Conservation (phyloP, 2,329 filamentous ascomycete genomes). For the Trichoderma sp. region DNA sequence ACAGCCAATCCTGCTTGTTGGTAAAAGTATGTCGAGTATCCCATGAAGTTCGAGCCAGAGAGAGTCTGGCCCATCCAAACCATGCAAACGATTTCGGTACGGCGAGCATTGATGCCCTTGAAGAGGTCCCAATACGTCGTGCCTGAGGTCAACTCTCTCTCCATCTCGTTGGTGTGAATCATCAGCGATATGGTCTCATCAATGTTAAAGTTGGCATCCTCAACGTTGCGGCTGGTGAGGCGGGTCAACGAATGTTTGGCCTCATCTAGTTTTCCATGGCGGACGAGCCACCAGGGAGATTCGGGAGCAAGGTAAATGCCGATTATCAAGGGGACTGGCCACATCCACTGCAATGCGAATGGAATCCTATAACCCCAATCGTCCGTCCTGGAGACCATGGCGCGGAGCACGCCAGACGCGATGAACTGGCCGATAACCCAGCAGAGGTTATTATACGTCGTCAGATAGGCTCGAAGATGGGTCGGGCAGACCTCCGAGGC, state of each 20-base stretch:
- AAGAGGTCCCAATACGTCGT: constrained; percentile 51
- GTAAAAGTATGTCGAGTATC: constrained; percentile 59
- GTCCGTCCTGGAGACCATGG: constrained; percentile 39
- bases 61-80: constrained; percentile 46
- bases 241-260: constrained; percentile 42
- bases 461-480: constrained; percentile 51
- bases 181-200: constrained; percentile 53
- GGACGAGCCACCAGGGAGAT: constrained; percentile 53
- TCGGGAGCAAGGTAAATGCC: constrained; percentile 49
- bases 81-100: constrained; percentile 49
- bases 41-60: constrained; percentile 49
- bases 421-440: constrained; percentile 53
- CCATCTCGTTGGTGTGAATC: constrained; percentile 52
- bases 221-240: constrained; percentile 42
- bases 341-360: constrained; percentile 53
- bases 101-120: constrained; percentile 46
- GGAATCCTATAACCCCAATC: constrained; percentile 51
- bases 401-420: constrained; percentile 45
- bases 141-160: constrained; percentile 43
- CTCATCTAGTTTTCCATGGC: constrained; percentile 41
- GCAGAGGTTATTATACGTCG: constrained; percentile 51
- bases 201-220: constrained; percentile 35
- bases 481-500: constrained; percentile 49
- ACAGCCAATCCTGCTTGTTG: constrained; percentile 44
- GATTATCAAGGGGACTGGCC: constrained; percentile 47